A percentile compares a stretch with the other conserved stretches of the same genome.
Evolutionary conservation across 75 land plant species (phyloP).

Genomic region (Picea sitchensis): DNA sequence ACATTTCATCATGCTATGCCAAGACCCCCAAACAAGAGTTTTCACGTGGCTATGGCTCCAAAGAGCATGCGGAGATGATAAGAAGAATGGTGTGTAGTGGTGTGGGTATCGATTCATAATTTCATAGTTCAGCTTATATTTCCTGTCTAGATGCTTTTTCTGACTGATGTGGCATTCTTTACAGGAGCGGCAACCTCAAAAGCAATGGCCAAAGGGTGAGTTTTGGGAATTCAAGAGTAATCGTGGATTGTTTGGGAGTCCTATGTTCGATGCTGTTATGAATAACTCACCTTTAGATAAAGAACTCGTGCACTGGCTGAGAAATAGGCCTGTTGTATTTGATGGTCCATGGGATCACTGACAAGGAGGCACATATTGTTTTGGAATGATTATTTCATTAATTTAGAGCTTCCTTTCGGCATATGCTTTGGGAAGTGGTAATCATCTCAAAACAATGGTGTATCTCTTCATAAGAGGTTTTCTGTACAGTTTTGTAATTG

Average conservation of each 20-base stretch:
- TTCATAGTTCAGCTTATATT: constrained; percentile 1
- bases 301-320: constrained; percentile 93
- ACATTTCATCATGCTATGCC: constrained; percentile 84
- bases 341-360: constrained; percentile 54
- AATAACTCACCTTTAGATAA: constrained; percentile 46
- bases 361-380: constrained; percentile 16
- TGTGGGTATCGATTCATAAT: neutral
- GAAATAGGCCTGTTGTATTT: constrained; percentile 42
- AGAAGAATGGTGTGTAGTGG: constrained; percentile 65
- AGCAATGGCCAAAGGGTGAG: constrained; percentile 79
- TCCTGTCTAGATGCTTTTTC: neutral
- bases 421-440: constrained; percentile 21
- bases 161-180: constrained; percentile 6
- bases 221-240: constrained; percentile 79
- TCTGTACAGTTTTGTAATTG: constrained; percentile 34
- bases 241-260: constrained; percentile 72
- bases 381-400: constrained; percentile 32
- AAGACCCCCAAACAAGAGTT: constrained; percentile 55
- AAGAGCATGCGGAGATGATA: constrained; percentile 62
- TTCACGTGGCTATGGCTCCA: constrained; percentile 61
- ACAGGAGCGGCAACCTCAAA: constrained; percentile 85
- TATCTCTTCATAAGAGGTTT: constrained; percentile 7
- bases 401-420: constrained; percentile 23
- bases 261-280: constrained; percentile 84
- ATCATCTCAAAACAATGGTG: constrained; percentile 25